These are phyloP conservation scores for Euphorbia corollata DNA, from an alignment of 441 rosid genomes.

Conservation along the genomic window DNA sequence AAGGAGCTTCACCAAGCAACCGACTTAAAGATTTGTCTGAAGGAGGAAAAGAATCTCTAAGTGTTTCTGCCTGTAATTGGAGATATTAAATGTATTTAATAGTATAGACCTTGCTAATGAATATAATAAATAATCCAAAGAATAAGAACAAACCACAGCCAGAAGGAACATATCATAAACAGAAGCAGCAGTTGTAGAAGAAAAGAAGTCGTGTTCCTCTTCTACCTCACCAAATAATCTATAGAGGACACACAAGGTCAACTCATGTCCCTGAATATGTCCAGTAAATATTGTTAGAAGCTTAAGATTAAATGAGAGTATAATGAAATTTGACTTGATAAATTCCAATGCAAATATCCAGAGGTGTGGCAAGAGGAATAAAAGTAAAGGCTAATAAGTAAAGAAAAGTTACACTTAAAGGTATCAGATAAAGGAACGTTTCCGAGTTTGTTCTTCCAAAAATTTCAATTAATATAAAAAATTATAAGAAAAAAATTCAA, in stretches of 20 bases:
- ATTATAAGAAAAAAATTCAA: background rate
- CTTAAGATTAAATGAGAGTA: slow-evolving; percentile 9
- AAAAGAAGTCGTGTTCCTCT: slow-evolving; percentile 90
- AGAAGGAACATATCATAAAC: slow-evolving; percentile 74
- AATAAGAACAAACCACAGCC: slow-evolving; percentile 60
- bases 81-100: slow-evolving; percentile 21
- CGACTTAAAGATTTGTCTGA: slow-evolving; percentile 91
- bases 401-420: too few relatives aligned
- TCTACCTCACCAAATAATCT: slow-evolving; percentile 93
- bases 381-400: background rate
- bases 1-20: slow-evolving; percentile 93
- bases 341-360: slow-evolving; percentile 3
- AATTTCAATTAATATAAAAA: background rate
- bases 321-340: slow-evolving; percentile 9
- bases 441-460: background rate
- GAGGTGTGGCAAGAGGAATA: slow-evolving; percentile 13
- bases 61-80: slow-evolving; percentile 75
- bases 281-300: slow-evolving; percentile 37
- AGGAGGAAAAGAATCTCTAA: slow-evolving; percentile 90
- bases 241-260: slow-evolving; percentile 94
- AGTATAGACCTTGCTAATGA: slow-evolving; percentile 11
- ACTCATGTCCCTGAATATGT: slow-evolving; percentile 96
- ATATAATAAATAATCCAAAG: slow-evolving; percentile 15
- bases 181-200: slow-evolving; percentile 86
- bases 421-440: background rate